phyloP scores from a whole-genome alignment of 805 yeast species.

The Candida insectalens region DNA sequence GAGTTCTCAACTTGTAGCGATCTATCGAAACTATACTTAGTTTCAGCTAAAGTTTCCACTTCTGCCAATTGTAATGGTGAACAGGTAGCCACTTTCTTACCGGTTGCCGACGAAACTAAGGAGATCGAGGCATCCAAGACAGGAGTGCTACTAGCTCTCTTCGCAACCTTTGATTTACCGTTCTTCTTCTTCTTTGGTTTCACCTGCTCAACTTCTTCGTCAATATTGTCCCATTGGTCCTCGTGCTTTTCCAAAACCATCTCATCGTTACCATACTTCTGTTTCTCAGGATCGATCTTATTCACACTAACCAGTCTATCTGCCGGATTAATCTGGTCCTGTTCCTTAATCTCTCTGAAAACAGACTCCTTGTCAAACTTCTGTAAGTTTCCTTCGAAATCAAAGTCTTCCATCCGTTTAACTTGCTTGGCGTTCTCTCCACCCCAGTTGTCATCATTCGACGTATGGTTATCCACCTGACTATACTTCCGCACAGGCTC shows the following conservation, averaged over 20 bases:
- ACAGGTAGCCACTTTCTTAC: slow-evolving; percentile 43
- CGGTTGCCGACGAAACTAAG: slow-evolving; percentile 9
- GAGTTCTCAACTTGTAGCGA: slow-evolving; percentile 51
- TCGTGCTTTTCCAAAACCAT: slow-evolving; percentile 49
- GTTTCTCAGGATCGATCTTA: slow-evolving; percentile 31
- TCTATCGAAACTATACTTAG: slow-evolving; percentile 40
- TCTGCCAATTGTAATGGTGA: slow-evolving; percentile 75
- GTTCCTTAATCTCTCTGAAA: slow-evolving; percentile 61
- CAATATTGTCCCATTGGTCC: slow-evolving; percentile 46
- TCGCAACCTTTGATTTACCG: not conserved
- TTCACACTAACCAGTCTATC: slow-evolving; percentile 71
- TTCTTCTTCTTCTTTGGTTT: slow-evolving; percentile 3
- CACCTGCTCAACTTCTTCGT: slow-evolving; percentile 3
- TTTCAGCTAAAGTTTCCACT: slow-evolving; percentile 51
- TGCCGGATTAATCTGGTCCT: slow-evolving; percentile 51
- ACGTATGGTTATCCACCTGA: slow-evolving; percentile 5
- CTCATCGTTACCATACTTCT: slow-evolving; percentile 60
- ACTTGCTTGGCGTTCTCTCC: slow-evolving; percentile 36
- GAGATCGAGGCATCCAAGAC: slow-evolving; percentile 1
- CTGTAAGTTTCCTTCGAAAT: slow-evolving; percentile 71
- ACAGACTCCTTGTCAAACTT: slow-evolving; percentile 76
- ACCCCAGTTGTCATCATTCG: slow-evolving; percentile 18
- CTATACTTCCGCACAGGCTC: slow-evolving; percentile 9
- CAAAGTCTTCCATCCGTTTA: slow-evolving; percentile 57
- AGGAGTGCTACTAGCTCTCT: slow-evolving; percentile 1